These are phyloP conservation scores for Kwoniella sp. DNA, from an alignment of 768 basidiomycete genomes.

Conservation along the genomic window DNA sequence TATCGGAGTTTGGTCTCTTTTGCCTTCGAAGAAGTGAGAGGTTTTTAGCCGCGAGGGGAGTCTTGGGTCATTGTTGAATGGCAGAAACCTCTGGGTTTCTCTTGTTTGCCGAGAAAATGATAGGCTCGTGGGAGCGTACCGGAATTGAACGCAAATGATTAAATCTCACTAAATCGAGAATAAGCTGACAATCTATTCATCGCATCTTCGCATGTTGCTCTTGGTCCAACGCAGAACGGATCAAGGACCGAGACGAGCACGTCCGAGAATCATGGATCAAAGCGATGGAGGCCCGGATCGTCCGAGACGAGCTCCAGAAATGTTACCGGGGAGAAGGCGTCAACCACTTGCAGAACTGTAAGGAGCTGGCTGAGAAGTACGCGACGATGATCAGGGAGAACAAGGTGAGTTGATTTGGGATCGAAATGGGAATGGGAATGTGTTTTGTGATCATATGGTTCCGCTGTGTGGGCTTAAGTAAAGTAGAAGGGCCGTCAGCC, in stretches of 20 bases:
- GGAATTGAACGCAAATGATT: no score
- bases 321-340: constrained; percentile 89
- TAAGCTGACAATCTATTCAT: neutral
- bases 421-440: no score
- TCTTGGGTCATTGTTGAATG: no score
- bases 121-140: no score
- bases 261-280: constrained; percentile 92
- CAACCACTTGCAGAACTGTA: constrained; percentile 87
- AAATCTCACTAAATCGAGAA: neutral
- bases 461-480: no score
- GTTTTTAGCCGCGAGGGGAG: neutral
- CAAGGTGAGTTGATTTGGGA: constrained; percentile 64
- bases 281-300: constrained; percentile 88
- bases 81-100: no score
- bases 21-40: neutral
- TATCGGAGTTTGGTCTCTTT: neutral
- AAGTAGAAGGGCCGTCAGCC: no score
- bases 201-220: no score
- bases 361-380: constrained; percentile 81
- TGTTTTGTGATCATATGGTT: neutral
- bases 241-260: constrained; percentile 65
- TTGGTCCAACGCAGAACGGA: constrained; percentile 11
- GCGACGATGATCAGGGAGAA: constrained; percentile 74
- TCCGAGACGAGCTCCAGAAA: constrained; percentile 82
- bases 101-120: no score